Conservation (phyloP, 257 asterid genomes). For the Nemophila menziesii region DNA sequence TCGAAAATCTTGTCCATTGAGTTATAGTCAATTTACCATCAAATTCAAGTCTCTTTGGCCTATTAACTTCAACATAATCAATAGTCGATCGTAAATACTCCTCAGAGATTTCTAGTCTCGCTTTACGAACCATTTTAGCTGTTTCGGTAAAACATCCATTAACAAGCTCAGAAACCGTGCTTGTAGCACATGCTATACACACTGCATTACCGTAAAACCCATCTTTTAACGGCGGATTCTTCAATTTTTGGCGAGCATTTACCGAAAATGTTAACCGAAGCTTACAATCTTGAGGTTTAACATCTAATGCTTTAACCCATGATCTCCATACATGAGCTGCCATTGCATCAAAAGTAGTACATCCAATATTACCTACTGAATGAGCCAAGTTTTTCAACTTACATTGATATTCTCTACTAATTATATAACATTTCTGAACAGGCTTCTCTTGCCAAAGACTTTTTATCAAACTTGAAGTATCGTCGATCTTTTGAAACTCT, state of each 20-base stretch:
- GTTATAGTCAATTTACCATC: constrained; percentile 71
- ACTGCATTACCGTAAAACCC: constrained; percentile 81
- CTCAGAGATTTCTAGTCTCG: constrained; percentile 51
- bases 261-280: constrained; percentile 80
- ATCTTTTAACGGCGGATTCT: constrained; percentile 32
- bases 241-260: constrained; percentile 57
- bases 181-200: constrained; percentile 66
- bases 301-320: constrained; percentile 56
- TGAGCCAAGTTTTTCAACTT: constrained; percentile 39
- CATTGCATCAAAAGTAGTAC: constrained; percentile 71
- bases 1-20: constrained; percentile 87
- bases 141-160: constrained; percentile 25
- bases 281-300: constrained; percentile 40
- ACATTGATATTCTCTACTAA: constrained; percentile 43
- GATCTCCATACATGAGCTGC: constrained; percentile 90
- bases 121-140: constrained; percentile 36
- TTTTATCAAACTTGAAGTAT: constrained; percentile 34
- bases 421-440: constrained; percentile 56
- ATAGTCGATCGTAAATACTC: constrained; percentile 69
- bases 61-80: constrained; percentile 43
- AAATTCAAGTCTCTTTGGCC: constrained; percentile 80
- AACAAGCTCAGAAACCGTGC: constrained; percentile 34
- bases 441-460: constrained; percentile 53
- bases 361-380: constrained; percentile 22
- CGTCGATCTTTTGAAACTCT: constrained; percentile 48